These are phyloP conservation scores for Cucumis cinereus DNA, from an alignment of 306 rosid species.

Conservation along the genomic window DNA sequence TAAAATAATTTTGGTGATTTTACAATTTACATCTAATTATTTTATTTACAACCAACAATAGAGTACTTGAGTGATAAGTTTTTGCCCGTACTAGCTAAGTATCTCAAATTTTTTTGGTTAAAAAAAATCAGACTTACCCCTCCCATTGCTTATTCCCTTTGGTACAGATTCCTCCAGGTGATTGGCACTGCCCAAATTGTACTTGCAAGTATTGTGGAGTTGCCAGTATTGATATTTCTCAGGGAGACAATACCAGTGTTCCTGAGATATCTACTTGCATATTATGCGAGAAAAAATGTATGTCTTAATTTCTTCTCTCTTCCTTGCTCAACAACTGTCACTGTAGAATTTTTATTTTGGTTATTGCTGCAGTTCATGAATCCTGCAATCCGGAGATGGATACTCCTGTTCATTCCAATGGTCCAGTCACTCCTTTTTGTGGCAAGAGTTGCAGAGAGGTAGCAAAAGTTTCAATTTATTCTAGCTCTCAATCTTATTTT, in stretches of 20 bases:
- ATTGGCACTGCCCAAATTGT: conserved; percentile 95
- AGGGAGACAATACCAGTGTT: conserved; percentile 25
- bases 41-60: no score
- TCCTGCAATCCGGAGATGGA: conserved; percentile 43
- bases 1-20: no score
- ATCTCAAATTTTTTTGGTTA: background rate
- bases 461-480: conserved; percentile 7
- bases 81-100: background rate
- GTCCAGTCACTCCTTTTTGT: conserved; percentile 36
- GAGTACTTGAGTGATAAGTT: background rate
- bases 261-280: conserved; percentile 37
- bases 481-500: background rate
- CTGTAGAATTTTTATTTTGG: conserved; percentile 14
- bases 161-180: conserved; percentile 76
- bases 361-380: conserved; percentile 44
- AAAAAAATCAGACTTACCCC: background rate
- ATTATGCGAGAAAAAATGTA: conserved; percentile 91
- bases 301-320: conserved; percentile 12
- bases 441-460: conserved; percentile 90
- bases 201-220: conserved; percentile 74
- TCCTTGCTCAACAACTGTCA: background rate
- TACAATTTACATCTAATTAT: no score
- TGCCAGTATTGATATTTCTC: conserved; percentile 26
- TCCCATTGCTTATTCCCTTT: background rate
- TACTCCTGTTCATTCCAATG: conserved; percentile 23